These are phyloP conservation scores for Schoenoplectus tabernaemontani DNA, from an alignment of 202 grass and related monocot genomes.

Conservation along the genomic window DNA sequence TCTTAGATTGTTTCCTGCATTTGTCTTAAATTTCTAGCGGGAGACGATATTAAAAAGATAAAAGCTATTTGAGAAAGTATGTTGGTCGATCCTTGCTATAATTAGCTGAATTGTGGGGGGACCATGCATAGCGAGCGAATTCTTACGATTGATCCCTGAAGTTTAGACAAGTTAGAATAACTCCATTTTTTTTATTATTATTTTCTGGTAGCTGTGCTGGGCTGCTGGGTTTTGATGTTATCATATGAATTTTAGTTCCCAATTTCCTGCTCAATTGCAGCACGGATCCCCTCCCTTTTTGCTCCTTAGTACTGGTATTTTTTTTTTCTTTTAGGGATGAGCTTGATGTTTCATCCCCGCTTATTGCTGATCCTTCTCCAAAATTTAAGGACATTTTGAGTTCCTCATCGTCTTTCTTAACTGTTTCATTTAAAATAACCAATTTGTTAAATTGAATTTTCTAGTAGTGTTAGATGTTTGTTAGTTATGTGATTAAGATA, in stretches of 20 bases:
- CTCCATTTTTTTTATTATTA: background rate
- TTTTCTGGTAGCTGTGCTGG: background rate
- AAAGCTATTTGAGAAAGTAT: background rate
- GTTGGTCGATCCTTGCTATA: background rate
- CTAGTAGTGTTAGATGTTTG: background rate
- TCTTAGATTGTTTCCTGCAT: background rate
- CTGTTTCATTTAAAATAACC: background rate
- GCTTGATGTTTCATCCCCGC: background rate
- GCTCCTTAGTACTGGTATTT: background rate
- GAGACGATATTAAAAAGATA: background rate
- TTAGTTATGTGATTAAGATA: background rate
- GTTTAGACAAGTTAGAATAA: background rate
- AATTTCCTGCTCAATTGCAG: background rate
- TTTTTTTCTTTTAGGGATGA: background rate
- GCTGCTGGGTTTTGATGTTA: background rate
- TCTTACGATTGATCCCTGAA: background rate
- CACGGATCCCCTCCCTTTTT: background rate
- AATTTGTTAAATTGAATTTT: background rate
- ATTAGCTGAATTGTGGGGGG: background rate
- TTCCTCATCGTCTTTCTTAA: background rate
- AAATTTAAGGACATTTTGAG: background rate
- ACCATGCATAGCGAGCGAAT: background rate
- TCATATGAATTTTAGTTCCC: background rate
- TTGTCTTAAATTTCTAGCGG: conserved; percentile 11
- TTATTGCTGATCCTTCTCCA: background rate